Evolutionary conservation across 495 filamentous ascomycete genomes (phyloP), one percentile per base, ranked within the genome.

Genomic region (Penicilliopsis zonata): DNA sequence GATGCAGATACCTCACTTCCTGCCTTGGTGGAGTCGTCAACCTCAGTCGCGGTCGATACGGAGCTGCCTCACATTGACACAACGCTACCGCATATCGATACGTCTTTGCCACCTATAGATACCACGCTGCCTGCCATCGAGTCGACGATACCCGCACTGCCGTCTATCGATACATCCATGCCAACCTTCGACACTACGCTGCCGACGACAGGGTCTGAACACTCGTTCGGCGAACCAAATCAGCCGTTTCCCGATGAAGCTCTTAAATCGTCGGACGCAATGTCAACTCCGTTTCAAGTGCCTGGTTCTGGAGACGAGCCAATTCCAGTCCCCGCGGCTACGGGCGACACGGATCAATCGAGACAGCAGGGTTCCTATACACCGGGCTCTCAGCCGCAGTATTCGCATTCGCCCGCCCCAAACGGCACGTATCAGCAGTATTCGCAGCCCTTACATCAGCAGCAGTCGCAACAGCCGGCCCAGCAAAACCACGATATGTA

Each of bases 201-300:
- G 27, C 45, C 57, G 18, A 48, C 18, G 47, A 55, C 33, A 34
- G 43, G 53, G 30, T 24, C 46, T 45, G 38, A 50, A 37, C 40
- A 52, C 35, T 15, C 50, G 49, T 38, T 52, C 50, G 31, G 33
- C 38, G 40, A 50, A 22, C 30, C 47, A 36, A 31, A 49, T 31
- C 47, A 52, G 75, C 61, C 77, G 67, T 50, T 83, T 74, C 47
- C 64, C 65, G 20, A 55, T 9, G 25, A 5, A 12, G 14, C n/a
- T 79, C 28, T 69, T 70, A 21, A 62, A 70, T 31, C 60, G 61
- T 34, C 76, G 73, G 44, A 64, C 18, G 16, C 18, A 16, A 34
- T 40, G 13, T 20, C 21, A 12, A 12, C 28, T 22, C 37, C 16
- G 13, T 9, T 40, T 17, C 35, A 36, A 22, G 20, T 16, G 17